phyloP scores from a whole-genome alignment of 31 red algal genomes.

The Odonthalia washingtoniensis region DNA sequence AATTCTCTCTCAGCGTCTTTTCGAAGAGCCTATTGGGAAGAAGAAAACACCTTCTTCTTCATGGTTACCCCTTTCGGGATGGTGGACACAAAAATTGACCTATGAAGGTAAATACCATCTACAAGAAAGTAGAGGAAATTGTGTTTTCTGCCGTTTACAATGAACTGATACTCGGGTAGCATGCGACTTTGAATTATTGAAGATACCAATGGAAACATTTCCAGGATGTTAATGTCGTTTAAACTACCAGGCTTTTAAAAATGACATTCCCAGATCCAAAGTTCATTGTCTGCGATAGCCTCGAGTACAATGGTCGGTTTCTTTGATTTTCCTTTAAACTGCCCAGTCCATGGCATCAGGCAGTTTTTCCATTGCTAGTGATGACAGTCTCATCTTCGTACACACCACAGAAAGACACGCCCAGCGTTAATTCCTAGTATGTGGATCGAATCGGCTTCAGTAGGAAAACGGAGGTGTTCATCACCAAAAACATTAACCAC shows the following conservation, averaged over 20 bases:
- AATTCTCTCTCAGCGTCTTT: too few relatives aligned
- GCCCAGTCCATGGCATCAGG: background rate
- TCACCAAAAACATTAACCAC: too few relatives aligned
- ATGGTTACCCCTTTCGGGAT: background rate
- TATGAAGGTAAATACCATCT: slow-evolving; percentile 40
- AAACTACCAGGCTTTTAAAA: slow-evolving; percentile 26
- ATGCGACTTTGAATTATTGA: slow-evolving; percentile 6
- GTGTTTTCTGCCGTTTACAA: background rate
- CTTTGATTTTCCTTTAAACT: slow-evolving; percentile 9
- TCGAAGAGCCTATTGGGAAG: too few relatives aligned
- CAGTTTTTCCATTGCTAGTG: slow-evolving; percentile 23
- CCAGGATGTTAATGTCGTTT: slow-evolving; percentile 49
- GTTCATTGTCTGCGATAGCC: slow-evolving; percentile 24
- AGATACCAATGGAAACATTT: background rate
- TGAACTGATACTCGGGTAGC: background rate
- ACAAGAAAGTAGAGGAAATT: slow-evolving; percentile 24
- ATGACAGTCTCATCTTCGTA: too few relatives aligned
- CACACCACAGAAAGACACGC: too few relatives aligned
- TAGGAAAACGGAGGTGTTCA: too few relatives aligned
- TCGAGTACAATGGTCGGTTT: slow-evolving; percentile 30
- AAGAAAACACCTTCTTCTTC: too few relatives aligned
- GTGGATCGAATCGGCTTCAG: too few relatives aligned
- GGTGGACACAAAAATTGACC: slow-evolving; percentile 26
- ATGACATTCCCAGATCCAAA: slow-evolving; percentile 47
- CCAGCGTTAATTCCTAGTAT: too few relatives aligned